phyloP scores from a whole-genome alignment of 345 rosid genomes.

The Capsella bursapastoris region DNA sequence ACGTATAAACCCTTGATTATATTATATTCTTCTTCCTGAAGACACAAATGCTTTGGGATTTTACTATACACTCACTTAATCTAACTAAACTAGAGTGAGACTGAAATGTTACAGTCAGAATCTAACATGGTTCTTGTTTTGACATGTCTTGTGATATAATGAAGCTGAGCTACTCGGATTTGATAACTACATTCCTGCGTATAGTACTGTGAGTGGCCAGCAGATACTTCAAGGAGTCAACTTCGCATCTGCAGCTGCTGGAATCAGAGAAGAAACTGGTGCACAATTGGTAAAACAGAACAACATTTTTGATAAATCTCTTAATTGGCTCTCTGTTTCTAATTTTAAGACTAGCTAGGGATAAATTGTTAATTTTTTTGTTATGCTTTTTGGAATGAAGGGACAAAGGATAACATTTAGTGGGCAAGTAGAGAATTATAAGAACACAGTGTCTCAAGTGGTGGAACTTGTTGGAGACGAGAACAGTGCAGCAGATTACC shows the following conservation, averaged over 20 bases:
- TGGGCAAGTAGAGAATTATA: slow-evolving; percentile 76
- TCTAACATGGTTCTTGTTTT: slow-evolving; percentile 12
- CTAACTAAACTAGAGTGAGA: slow-evolving; percentile 16
- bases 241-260: slow-evolving; percentile 89
- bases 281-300: slow-evolving; percentile 62
- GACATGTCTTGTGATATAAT: slow-evolving; percentile 24
- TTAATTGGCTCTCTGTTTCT: background rate
- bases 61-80: background rate
- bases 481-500: slow-evolving; percentile 55
- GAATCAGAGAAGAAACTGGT: slow-evolving; percentile 84
- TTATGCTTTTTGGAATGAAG: slow-evolving; percentile 42
- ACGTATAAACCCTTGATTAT: slow-evolving; percentile 8
- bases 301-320: slow-evolving; percentile 2
- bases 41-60: background rate
- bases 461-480: slow-evolving; percentile 67
- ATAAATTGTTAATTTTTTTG: background rate
- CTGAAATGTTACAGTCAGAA: background rate
- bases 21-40: background rate
- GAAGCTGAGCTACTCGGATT: slow-evolving; percentile 72
- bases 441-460: slow-evolving; percentile 60
- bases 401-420: slow-evolving; percentile 76
- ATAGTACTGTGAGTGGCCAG: slow-evolving; percentile 54
- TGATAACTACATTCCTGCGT: slow-evolving; percentile 61
- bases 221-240: slow-evolving; percentile 71
- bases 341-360: background rate